phyloP scores from a whole-genome alignment of 1,139 yeast genomes.

The Magnusiomyces sp. region DNA sequence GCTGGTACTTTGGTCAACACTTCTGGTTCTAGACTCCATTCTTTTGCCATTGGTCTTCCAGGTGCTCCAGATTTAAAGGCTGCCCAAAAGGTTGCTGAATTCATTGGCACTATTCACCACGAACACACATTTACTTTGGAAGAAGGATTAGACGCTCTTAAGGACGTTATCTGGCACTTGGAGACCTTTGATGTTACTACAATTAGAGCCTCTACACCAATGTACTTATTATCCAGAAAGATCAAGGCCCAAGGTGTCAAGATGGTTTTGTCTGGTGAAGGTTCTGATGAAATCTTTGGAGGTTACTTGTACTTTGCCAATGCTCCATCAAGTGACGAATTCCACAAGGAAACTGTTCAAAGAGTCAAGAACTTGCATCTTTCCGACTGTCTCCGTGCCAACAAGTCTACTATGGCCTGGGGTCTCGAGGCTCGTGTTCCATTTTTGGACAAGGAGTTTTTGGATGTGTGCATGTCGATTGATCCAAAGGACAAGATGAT shows the following conservation, averaged over 20 bases:
- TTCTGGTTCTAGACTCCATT: conserved; percentile 84
- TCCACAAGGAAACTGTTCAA: conserved; percentile 91
- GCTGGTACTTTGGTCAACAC: conserved; percentile 64
- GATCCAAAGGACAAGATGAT: conserved; percentile 89
- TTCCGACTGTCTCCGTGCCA: conserved; percentile 96
- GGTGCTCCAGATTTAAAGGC: conserved; percentile 97
- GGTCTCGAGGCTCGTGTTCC: conserved; percentile 99
- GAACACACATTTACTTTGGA: conserved; percentile 94
- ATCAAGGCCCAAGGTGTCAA: conserved; percentile 99
- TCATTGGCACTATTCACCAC: conserved; percentile 92
- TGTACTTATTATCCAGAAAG: conserved; percentile 91
- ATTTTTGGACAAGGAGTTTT: conserved; percentile 87
- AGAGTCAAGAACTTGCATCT: conserved; percentile 95
- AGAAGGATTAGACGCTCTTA: conserved; percentile 92
- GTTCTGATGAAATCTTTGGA: conserved; percentile 97
- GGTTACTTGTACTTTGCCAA: conserved; percentile 96
- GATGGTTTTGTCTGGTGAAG: conserved; percentile 98
- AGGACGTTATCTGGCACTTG: conserved; percentile 89
- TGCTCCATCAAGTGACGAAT: conserved; percentile 86
- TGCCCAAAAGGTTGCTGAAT: conserved; percentile 88
- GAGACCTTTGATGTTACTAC: conserved; percentile 99
- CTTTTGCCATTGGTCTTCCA: conserved; percentile 94
- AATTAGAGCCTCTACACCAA: conserved; percentile 97
- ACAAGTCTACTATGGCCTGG: conserved; percentile 99
- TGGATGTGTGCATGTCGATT: conserved; percentile 89